Evolutionary conservation across 768 basidiomycete genomes (phyloP).

Genomic region (Galerina sulciceps): DNA sequence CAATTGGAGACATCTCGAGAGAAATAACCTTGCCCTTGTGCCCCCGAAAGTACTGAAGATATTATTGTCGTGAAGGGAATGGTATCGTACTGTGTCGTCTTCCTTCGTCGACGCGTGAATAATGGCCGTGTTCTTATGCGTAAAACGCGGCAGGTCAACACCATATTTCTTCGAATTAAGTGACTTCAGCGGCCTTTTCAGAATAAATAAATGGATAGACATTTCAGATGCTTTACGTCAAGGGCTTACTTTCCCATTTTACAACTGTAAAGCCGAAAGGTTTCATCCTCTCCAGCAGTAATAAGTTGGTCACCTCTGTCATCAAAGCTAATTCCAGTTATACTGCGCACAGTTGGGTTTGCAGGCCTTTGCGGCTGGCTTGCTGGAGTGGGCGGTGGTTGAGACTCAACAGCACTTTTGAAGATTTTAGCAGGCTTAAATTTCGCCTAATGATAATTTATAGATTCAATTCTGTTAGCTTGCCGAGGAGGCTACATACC

Average conservation of each 20-base stretch:
- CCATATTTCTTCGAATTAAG: conserved; percentile 97
- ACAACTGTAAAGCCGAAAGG: conserved; percentile 86
- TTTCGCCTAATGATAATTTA: conserved; percentile 49
- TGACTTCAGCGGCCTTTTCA: conserved; percentile 68
- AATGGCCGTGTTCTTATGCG: conserved; percentile 86
- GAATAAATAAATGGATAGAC: conserved; percentile 22
- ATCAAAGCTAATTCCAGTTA: conserved; percentile 90
- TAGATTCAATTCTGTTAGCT: conserved; percentile 7
- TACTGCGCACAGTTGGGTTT: conserved; percentile 62
- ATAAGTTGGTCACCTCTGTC: conserved; percentile 86
- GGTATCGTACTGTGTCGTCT: conserved; percentile 93
- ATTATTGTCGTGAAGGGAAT: conserved; percentile 96
- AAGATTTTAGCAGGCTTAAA: conserved; percentile 92
- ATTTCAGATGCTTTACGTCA: conserved; percentile 2
- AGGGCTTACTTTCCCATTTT: conserved; percentile 90
- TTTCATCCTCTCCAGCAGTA: conserved; percentile 91
- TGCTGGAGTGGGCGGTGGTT: conserved; percentile 49
- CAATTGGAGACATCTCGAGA: conserved; percentile 87
- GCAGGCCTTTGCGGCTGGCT: conserved; percentile 39
- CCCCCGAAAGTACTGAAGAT: conserved; percentile 93
- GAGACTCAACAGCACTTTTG: conserved; percentile 72
- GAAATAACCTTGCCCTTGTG: conserved; percentile 91
- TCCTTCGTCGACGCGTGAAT: conserved; percentile 94
- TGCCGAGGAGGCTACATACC: conserved; percentile 36
- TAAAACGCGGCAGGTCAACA: conserved; percentile 91